Conservation (phyloP, 2,329 filamentous ascomycete genomes). For the Penicillium sp. region DNA sequence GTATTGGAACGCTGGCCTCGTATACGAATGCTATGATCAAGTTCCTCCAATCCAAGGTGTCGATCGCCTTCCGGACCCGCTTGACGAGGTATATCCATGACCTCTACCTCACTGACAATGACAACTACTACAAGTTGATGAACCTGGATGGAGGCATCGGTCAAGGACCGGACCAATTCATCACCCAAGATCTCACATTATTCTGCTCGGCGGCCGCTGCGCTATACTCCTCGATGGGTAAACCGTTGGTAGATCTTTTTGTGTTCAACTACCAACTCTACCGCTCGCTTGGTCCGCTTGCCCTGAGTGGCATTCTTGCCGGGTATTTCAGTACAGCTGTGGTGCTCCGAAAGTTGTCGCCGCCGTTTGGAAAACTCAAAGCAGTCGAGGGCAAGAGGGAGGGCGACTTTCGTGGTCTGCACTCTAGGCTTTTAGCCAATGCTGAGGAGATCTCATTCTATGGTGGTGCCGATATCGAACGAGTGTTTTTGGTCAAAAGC, state of each 20-base stretch:
- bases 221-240: constrained; percentile 94
- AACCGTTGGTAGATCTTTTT: constrained; percentile 92
- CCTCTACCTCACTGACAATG: constrained; percentile 87
- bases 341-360: constrained; percentile 80
- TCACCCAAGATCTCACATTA: constrained; percentile 91
- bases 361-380: constrained; percentile 94
- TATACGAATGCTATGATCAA: constrained; percentile 99
- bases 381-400: constrained; percentile 93
- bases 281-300: constrained; percentile 81
- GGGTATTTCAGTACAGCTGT: constrained; percentile 96
- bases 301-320: constrained; percentile 77
- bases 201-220: constrained; percentile 92
- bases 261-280: constrained; percentile 99
- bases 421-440: constrained; percentile 90
- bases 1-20: constrained; percentile 85
- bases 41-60: constrained; percentile 94
- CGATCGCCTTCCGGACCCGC: constrained; percentile 93
- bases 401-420: constrained; percentile 87
- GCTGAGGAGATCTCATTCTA: constrained; percentile 98
- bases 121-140: constrained; percentile 93
- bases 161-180: constrained; percentile 91
- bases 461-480: constrained; percentile 91
- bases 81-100: constrained; percentile 97
- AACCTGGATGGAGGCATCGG: constrained; percentile 92
- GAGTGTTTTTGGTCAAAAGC: constrained; percentile 83